Evolutionary conservation across 768 basidiomycete species (phyloP).

Genomic region (Hortiboletus campestris): DNA sequence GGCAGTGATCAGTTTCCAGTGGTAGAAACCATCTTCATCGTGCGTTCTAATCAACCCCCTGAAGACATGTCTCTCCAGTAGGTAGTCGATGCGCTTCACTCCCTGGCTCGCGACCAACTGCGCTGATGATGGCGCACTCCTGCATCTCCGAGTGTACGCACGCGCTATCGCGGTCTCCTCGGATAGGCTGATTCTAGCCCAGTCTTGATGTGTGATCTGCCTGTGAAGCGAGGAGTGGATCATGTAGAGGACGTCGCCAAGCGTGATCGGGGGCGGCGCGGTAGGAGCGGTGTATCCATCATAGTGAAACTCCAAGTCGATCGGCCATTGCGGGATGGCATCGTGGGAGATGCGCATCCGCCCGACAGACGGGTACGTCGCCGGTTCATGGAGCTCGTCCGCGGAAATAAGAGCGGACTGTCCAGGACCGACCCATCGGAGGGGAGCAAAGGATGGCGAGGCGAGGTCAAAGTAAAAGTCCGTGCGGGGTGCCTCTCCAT

Average conservation of each 20-base stretch:
- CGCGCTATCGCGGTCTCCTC: conserved; percentile 33
- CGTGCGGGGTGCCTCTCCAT: conserved; percentile 44
- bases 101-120: conserved; percentile 36
- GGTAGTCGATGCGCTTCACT: conserved; percentile 41
- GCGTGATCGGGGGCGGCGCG: conserved; percentile 43
- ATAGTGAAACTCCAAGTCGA: conserved; percentile 46
- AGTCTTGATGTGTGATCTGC: conserved; percentile 37
- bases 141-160: conserved; percentile 37
- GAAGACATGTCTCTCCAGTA: conserved; percentile 35
- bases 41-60: conserved; percentile 34
- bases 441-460: conserved; percentile 44
- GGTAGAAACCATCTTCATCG: conserved; percentile 30
- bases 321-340: conserved; percentile 57
- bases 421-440: conserved; percentile 38
- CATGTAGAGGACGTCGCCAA: conserved; percentile 56
- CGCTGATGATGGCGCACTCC: conserved; percentile 29
- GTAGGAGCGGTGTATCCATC: conserved; percentile 25
- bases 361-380: conserved; percentile 54
- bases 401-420: conserved; percentile 38
- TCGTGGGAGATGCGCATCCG: conserved; percentile 59
- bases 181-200: conserved; percentile 28
- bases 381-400: conserved; percentile 50
- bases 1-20: conserved; percentile 30
- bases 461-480: conserved; percentile 60
- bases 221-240: conserved; percentile 49